phyloP scores from a whole-genome alignment of 495 filamentous ascomycete species.

The Hypomontagnella monticulosa region DNA sequence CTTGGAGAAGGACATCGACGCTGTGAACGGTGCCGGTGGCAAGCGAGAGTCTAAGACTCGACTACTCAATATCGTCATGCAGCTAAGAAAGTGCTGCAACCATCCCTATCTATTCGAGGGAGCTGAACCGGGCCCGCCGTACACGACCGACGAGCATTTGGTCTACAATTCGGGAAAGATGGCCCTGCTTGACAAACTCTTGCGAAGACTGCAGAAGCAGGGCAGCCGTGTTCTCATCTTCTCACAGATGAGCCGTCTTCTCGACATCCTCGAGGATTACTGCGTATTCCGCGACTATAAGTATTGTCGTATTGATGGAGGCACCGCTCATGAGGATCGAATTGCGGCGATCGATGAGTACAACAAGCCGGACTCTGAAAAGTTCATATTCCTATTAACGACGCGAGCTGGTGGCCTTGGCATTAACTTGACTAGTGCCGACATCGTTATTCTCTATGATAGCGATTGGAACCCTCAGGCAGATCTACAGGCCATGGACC shows the following conservation, averaged over 20 bases:
- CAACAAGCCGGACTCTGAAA: constrained; percentile 93
- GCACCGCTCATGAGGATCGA: constrained; percentile 96
- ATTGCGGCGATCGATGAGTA: constrained; percentile 98
- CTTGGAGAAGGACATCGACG: constrained; percentile 98
- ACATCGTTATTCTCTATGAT: constrained; percentile 98
- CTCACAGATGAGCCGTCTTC: constrained; percentile 97
- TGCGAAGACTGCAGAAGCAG: constrained; percentile 82
- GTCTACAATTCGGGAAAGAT: constrained; percentile 96
- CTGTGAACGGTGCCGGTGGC: constrained; percentile 95
- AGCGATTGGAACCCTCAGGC: constrained; percentile 99
- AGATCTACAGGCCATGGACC: constrained; percentile 98
- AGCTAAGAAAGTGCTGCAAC: constrained; percentile 98
- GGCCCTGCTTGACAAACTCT: constrained; percentile 93
- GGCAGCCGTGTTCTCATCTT: constrained; percentile 97
- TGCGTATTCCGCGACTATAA: constrained; percentile 93
- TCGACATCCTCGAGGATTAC: constrained; percentile 98
- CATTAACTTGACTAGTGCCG: constrained; percentile 95
- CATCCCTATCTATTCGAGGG: constrained; percentile 99
- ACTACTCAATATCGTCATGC: constrained; percentile 99
- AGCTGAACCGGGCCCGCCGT: constrained; percentile 95
- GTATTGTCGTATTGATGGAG: constrained; percentile 97
- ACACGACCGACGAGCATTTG: constrained; percentile 97
- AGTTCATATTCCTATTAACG: constrained; percentile 97
- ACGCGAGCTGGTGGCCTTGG: constrained; percentile 97
- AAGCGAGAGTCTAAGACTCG: constrained; percentile 99